Percentiles rank a stretch among this genome's conserved stretches.
Conservation (phyloP, 1,284 basidiomycete genomes). For the Malassezia nana region DNA sequence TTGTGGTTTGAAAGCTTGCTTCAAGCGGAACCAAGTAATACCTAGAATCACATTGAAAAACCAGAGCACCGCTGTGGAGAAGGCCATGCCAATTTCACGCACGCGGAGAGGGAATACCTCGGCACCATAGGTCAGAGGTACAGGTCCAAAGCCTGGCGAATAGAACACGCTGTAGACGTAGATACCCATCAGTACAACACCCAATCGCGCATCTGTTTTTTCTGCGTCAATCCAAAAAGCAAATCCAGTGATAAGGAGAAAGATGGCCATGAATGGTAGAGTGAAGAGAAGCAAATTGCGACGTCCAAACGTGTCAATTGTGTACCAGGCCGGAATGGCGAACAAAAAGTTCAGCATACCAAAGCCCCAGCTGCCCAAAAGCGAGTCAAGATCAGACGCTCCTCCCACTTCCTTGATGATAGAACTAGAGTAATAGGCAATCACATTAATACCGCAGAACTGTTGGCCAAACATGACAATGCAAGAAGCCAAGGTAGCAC, state of each 20-base stretch:
- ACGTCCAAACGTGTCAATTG: constrained; percentile 39
- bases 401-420: constrained; percentile 8
- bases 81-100: constrained; percentile 62
- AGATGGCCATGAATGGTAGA: constrained; percentile 33
- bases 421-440: constrained; percentile 27
- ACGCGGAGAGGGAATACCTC: constrained; percentile 55
- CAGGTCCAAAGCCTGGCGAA: constrained; percentile 66
- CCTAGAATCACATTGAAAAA: constrained; percentile 31
- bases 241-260: constrained; percentile 38
- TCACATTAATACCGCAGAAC: constrained; percentile 30
- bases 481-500: constrained; percentile 56
- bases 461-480: constrained; percentile 31
- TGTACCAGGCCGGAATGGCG: constrained; percentile 35
- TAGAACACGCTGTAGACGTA: constrained; percentile 60
- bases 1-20: constrained; percentile 21
- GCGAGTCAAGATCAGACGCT: constrained; percentile 14
- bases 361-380: constrained; percentile 38
- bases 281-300: constrained; percentile 31
- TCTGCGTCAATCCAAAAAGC: constrained; percentile 51
- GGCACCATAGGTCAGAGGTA: constrained; percentile 61
- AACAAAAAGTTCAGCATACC: constrained; percentile 39
- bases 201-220: constrained; percentile 22
- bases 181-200: constrained; percentile 45
- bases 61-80: constrained; percentile 22
- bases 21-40: constrained; percentile 35